Base-by-base conservation (phyloP, 2,329 filamentous ascomycete genomes). In the Rhexocercosporidium sp. region DNA sequence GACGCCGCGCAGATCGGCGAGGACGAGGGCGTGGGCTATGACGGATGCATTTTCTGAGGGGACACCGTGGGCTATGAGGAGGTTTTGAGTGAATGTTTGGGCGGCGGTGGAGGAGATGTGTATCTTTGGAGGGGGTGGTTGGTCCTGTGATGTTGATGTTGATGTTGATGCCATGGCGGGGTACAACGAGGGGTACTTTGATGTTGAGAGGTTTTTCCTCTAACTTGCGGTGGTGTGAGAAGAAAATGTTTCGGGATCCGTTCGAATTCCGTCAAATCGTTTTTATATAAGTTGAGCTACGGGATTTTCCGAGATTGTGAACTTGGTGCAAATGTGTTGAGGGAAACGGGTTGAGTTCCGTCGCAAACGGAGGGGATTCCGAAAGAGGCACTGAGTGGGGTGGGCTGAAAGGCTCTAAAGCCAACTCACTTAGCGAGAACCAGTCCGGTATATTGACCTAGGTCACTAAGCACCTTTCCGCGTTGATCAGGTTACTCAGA, bases 1-100 rank as follows among this genome's bases (percentile, higher is more conserved):
- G 29, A 94, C 89, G 59, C 92, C 92, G 47, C 92, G 88, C 0
- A 95, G 85, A 73, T 95, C 92, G 14, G 92, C 92, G 41, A 87
- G 86, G 0, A 94, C 84, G 1, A 95, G 86, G 69, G 89, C 91
- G 68, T 81, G 80, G n/a, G 91, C 88, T 14, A 94, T 80, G 41
- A 88, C 87, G 3, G 79, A 70, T 18, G 92, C 90, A 70, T 92
- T 86, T 2, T 82, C 76, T 0, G 78, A 64, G 0, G 88, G 79
- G 0, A 92, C 89, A 2, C 86, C 86, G 73, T 92, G 34, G 9
- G 60, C 60, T n/a, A 41, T 11, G 9, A 62, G 60, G 46, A 62
- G 46, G 14, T 31, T 44, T 11, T 51, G 25, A 9, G 60, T 53
- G 47, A 62, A 62, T 8, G 11, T 54, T 49, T 41, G 54, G n/a